Percentiles rank a stretch among this genome's conserved stretches.
These are phyloP conservation scores for Aspergillus viridinutans DNA, from an alignment of 2,329 filamentous ascomycete species.

Conservation along the genomic window DNA sequence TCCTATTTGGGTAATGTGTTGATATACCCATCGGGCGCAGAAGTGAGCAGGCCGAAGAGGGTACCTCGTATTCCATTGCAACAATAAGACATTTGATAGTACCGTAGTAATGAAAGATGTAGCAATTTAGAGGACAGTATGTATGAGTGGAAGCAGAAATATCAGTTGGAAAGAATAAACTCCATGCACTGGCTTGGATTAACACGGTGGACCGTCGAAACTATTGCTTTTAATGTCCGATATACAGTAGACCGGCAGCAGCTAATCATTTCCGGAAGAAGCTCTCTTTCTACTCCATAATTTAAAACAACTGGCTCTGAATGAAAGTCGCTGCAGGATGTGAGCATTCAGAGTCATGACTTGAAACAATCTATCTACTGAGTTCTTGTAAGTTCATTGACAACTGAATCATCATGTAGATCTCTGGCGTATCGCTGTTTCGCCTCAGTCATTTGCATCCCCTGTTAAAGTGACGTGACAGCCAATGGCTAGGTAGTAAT, in stretches of 20 bases:
- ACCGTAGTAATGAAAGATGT: background rate
- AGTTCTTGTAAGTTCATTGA: background rate
- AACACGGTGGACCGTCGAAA: background rate
- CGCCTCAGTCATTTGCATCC: background rate
- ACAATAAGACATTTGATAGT: background rate
- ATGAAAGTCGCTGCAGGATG: background rate
- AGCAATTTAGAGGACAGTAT: background rate
- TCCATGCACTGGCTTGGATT: background rate
- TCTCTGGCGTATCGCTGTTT: background rate
- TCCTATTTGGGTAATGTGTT: conserved; percentile 34
- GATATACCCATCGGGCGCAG: conserved; percentile 9
- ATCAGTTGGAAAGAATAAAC: background rate
- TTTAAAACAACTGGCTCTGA: background rate
- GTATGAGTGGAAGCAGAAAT: background rate
- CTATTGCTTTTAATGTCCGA: background rate
- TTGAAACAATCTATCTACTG: background rate
- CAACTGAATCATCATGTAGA: background rate
- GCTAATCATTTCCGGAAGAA: background rate
- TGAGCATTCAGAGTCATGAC: background rate
- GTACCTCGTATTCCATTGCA: background rate
- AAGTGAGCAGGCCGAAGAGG: background rate
- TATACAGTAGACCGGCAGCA: background rate
- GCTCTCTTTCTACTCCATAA: background rate
- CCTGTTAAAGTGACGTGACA: background rate
- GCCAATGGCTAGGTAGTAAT: background rate